A percentile compares a stretch with the other conserved stretches of the same genome.
Evolutionary conservation across 1,139 yeast species (phyloP).

Genomic region (Diutina pseudorugosa): DNA sequence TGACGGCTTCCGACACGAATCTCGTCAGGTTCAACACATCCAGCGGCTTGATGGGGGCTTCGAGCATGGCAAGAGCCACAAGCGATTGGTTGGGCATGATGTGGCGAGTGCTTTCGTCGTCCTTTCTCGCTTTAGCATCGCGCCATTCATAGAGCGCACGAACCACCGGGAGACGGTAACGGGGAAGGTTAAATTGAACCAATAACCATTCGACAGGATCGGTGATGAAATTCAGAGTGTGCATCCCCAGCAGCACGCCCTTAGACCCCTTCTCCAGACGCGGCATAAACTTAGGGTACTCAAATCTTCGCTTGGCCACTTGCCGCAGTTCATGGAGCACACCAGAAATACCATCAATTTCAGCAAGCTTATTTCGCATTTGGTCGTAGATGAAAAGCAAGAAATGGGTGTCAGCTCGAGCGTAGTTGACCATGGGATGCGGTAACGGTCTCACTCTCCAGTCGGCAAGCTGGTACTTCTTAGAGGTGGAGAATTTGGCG

Average conservation of each 20-base stretch:
- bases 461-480: constrained; percentile 91
- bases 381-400: constrained; percentile 69
- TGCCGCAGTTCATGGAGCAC: constrained; percentile 69
- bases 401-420: constrained; percentile 93
- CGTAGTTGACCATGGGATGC: constrained; percentile 69
- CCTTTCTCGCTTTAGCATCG: constrained; percentile 56
- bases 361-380: constrained; percentile 52
- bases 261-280: neutral
- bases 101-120: constrained; percentile 78
- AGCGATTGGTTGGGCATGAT: constrained; percentile 76
- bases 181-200: constrained; percentile 53
- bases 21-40: constrained; percentile 45
- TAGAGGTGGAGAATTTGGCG: constrained; percentile 80
- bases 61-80: constrained; percentile 43
- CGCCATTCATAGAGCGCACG: constrained; percentile 71
- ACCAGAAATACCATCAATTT: constrained; percentile 34
- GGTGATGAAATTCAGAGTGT: constrained; percentile 27
- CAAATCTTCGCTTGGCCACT: constrained; percentile 76
- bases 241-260: neutral
- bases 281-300: constrained; percentile 55
- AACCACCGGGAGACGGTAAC: constrained; percentile 42
- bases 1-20: constrained; percentile 42
- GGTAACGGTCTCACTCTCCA: constrained; percentile 91
- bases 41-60: constrained; percentile 43
- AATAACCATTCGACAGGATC: constrained; percentile 38